Evolutionary conservation across 108 stramenopile genomes (phyloP).

Genomic region (Stephanodiscus triporus): DNA sequence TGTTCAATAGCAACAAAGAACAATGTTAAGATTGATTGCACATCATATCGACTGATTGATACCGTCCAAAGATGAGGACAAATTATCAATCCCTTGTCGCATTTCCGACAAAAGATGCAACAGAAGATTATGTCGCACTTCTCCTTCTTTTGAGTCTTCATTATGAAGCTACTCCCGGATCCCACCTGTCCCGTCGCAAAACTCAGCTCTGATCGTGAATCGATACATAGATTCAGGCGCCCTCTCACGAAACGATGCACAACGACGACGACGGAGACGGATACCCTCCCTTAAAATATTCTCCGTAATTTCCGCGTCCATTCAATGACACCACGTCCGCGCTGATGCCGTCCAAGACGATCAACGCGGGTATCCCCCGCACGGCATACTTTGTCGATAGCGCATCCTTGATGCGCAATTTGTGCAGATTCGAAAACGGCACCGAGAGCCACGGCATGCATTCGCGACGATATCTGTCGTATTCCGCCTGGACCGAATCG

Average conservation of each 20-base stretch:
- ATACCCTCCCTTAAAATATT: constrained; percentile 44
- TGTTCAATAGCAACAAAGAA: too few relatives aligned
- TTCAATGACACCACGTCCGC: constrained; percentile 46
- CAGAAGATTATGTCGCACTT: too few relatives aligned
- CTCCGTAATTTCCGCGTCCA: constrained; percentile 37
- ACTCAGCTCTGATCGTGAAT: too few relatives aligned
- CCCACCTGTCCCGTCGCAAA: too few relatives aligned
- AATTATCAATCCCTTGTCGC: too few relatives aligned
- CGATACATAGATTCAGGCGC: too few relatives aligned
- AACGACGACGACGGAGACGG: constrained; percentile 12
- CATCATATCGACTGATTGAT: too few relatives aligned
- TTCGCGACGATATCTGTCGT: constrained; percentile 69
- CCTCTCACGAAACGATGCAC: constrained; percentile 24
- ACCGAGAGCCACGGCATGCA: constrained; percentile 90
- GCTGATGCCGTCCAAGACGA: constrained; percentile 71
- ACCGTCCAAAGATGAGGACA: too few relatives aligned
- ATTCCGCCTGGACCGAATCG: constrained; percentile 78
- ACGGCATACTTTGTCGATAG: constrained; percentile 55
- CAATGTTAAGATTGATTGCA: too few relatives aligned
- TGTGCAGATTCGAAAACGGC: constrained; percentile 60
- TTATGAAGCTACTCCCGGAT: too few relatives aligned
- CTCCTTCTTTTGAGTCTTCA: too few relatives aligned
- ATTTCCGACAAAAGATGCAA: too few relatives aligned
- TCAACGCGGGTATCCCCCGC: constrained; percentile 73
- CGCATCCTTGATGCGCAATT: constrained; percentile 33